Evolutionary conservation across 345 rosid species (phyloP).

Genomic region (Boechera retrofracta): DNA sequence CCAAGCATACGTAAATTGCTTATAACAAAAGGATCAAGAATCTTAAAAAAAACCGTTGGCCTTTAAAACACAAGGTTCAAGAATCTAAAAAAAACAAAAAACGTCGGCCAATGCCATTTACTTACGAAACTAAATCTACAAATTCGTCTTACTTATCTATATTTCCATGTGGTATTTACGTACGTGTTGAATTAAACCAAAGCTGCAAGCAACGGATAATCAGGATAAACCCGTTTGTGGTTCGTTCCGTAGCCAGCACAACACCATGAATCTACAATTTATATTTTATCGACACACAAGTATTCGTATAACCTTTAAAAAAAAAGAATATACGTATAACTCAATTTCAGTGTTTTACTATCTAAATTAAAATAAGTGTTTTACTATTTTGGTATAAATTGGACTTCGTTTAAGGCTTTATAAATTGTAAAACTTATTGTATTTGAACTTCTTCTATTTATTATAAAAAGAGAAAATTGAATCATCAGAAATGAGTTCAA

Average conservation of each 20-base stretch:
- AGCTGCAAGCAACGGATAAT: slow-evolving; percentile 27
- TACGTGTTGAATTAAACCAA: slow-evolving; percentile 9
- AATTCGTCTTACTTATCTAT: background rate
- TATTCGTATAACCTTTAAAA: background rate
- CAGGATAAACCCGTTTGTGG: slow-evolving; percentile 15
- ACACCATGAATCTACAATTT: slow-evolving; percentile 7
- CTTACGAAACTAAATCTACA: slow-evolving; percentile 5
- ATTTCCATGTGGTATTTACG: slow-evolving; percentile 21
- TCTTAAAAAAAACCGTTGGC: slow-evolving; percentile 15
- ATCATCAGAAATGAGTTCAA: background rate
- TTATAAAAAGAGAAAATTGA: background rate
- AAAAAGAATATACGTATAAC: background rate
- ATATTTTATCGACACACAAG: background rate
- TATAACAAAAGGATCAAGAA: background rate
- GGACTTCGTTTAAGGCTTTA: background rate
- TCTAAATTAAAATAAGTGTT: too few relatives aligned
- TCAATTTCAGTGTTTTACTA: background rate
- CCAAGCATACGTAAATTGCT: slow-evolving; percentile 13
- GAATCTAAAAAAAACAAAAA: slow-evolving; percentile 9
- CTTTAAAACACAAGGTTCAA: background rate
- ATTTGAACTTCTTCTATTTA: background rate
- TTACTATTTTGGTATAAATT: background rate
- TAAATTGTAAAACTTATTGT: background rate
- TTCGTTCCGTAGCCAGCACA: slow-evolving; percentile 19
- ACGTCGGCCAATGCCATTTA: slow-evolving; percentile 13